Base-by-base conservation (phyloP, 78 protist species). In the Dictyostelium purpureum region DNA sequence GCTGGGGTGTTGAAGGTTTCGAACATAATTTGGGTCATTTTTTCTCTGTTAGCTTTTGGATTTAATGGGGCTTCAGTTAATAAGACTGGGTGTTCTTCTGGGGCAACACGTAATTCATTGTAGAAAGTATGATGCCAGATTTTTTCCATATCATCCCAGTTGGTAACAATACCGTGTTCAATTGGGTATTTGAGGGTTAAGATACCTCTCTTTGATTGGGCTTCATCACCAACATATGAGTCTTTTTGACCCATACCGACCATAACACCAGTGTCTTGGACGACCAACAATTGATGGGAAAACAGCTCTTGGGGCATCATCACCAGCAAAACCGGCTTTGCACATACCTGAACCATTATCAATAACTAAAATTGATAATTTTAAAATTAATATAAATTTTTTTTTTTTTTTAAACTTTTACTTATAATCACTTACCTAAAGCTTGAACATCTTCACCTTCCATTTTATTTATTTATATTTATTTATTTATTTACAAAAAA, bases 1-100 rank as follows among this genome's bases (percentile, higher is more conserved):
- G 97, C 98, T 40, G 99, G 99, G 56, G 94, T 77, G 93, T 97
- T 96, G 97, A 98, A 98, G 33, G 80, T 59, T 61, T 98, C 99
- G 45, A 98, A 97, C 74, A 97, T 57, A n/a, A 88, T 82, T 56
- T 96, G 96, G 0, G 96, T 74, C 75, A 80, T 59, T 69, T 89
- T 76, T 49, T 96, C 98, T 26, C 98, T 79, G 70, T 97, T 90
- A 9, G 47, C 73, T 40, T 59, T 24, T 57, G 98, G 97, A 56
- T 90, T 96, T 37, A 96, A 87, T 42, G 98, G 95, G 16, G 96
- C 83, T 52, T 94, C 98, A 21, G 96, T 94, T 11, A 96, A 69
- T 52, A 96, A 78, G 26, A 96, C 90, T 59, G 95, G 95, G 77
- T 94, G 98, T 56, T 98, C 85, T 45, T 76, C 77, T 71, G 88